Evolutionary conservation across 495 filamentous ascomycete genomes (phyloP).

Genomic region (Penicillium roqueforti): DNA sequence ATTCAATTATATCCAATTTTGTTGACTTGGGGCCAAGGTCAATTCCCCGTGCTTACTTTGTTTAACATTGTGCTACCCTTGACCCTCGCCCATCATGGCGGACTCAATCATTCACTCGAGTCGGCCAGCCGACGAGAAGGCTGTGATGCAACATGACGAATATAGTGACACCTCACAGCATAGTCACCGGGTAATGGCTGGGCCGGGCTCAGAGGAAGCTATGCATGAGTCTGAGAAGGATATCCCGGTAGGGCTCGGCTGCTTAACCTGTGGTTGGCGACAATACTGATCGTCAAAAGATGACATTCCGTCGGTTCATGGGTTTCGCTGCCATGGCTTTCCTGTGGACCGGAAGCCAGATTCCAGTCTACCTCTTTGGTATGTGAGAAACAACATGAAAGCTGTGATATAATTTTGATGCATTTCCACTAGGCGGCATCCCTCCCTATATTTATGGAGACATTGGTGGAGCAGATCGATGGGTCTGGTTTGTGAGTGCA

Average conservation of each 20-base stretch:
- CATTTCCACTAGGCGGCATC: conserved; percentile 42
- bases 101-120: conserved; percentile 17
- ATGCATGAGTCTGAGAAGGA: conserved; percentile 23
- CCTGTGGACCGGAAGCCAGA: conserved; percentile 62
- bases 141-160: conserved; percentile 11
- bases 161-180: conserved; percentile 15
- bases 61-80: neutral
- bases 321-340: conserved; percentile 61
- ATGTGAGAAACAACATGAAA: neutral
- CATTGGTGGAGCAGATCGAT: conserved; percentile 62
- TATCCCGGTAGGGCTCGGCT: conserved; percentile 11
- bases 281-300: conserved; percentile 32
- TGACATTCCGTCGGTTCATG: conserved; percentile 56
- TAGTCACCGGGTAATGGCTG: conserved; percentile 27
- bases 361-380: conserved; percentile 61
- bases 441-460: conserved; percentile 61
- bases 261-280: neutral
- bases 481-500: conserved; percentile 62
- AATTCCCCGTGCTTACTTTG: neutral
- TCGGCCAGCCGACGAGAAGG: conserved; percentile 28
- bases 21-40: neutral
- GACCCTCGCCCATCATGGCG: conserved; percentile 13
- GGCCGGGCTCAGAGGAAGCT: conserved; percentile 15
- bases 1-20: neutral
- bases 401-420: neutral